Evolutionary conservation across 129 eudicot species (phyloP).

Genomic region (Helianthus annuus): HanXRQr2.0-SUNRISE NC_035437.2:109339138-109339637

Average conservation of each 20-base stretch:
- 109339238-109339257: too few species aligned
- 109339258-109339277: too few species aligned
- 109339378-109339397: neutral
- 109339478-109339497: neutral
- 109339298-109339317: neutral
- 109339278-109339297: too few species aligned
- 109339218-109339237: too few species aligned
- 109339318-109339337: neutral
- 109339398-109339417: neutral
- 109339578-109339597: slow-evolving; percentile 67
- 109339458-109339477: neutral
- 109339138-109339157: too few species aligned
- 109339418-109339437: neutral
- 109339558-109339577: slow-evolving; percentile 9
- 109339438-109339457: neutral
- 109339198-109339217: too few species aligned
- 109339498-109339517: too few species aligned
- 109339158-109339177: too few species aligned
- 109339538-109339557: neutral
- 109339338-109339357: too few species aligned
- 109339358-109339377: too few species aligned
- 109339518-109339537: neutral
- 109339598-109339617: slow-evolving; percentile 66
- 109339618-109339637: slow-evolving; percentile 65
- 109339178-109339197: too few species aligned